These are phyloP conservation scores for Chamaenerion angustifolium DNA, from an alignment of 345 rosid genomes.

Conservation along the genomic window DNA sequence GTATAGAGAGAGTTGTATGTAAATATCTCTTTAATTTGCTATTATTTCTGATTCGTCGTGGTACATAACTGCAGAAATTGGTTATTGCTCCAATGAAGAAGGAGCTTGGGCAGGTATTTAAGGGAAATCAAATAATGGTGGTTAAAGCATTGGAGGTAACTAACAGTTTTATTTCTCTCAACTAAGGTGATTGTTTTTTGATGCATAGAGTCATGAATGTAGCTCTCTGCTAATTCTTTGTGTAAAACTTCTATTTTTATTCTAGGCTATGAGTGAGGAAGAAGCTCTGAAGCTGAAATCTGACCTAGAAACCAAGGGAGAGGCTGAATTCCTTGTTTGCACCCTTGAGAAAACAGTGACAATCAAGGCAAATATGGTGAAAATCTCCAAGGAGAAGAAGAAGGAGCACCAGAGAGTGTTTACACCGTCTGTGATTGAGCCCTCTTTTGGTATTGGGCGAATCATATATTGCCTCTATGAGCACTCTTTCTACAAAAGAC, in stretches of 20 bases:
- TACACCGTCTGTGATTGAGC: slow-evolving; percentile 89
- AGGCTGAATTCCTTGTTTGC: slow-evolving; percentile 67
- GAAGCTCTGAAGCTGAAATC: slow-evolving; percentile 89
- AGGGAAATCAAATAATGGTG: slow-evolving; percentile 66
- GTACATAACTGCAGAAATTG: slow-evolving; percentile 43
- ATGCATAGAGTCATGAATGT: not conserved
- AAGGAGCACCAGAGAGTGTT: slow-evolving; percentile 82
- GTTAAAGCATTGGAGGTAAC: slow-evolving; percentile 36
- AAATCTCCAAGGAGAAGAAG: slow-evolving; percentile 84
- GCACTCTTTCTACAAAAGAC: slow-evolving; percentile 77
- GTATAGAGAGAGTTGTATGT: not conserved
- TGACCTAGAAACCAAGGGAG: slow-evolving; percentile 65
- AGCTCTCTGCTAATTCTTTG: not conserved
- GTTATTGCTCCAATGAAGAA: slow-evolving; percentile 64
- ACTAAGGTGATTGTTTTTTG: not conserved
- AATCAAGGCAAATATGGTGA: slow-evolving; percentile 68
- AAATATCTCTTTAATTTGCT: not conserved
- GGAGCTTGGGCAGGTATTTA: slow-evolving; percentile 82
- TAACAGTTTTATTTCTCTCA: not conserved
- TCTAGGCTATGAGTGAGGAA: slow-evolving; percentile 71
- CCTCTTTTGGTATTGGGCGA: slow-evolving; percentile 91
- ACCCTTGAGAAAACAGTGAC: slow-evolving; percentile 46
- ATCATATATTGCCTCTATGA: slow-evolving; percentile 83
- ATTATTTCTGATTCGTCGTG: not conserved
- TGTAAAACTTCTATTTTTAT: not conserved